Percentiles rank a stretch among this genome's conserved stretches.
Evolutionary conservation across 768 basidiomycete species (phyloP).

Genomic region (Termitomyces sp.): DNA sequence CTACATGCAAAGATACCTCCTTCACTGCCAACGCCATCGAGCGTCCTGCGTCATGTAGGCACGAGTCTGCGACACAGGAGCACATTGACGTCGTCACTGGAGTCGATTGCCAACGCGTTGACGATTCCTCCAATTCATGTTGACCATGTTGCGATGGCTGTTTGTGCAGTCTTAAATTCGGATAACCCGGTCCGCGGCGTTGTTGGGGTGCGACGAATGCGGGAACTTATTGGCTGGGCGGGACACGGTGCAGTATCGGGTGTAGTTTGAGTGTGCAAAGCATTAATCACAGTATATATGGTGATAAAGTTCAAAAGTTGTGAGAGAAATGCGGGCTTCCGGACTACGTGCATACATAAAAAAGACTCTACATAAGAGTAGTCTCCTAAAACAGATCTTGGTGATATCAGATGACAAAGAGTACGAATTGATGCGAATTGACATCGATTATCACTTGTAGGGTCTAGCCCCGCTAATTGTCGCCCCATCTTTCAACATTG

Average conservation of each 20-base stretch:
- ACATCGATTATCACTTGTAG: too few relatives aligned
- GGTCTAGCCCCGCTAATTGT: too few relatives aligned
- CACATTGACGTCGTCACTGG: slow-evolving; percentile 38
- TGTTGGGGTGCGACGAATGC: slow-evolving; percentile 70
- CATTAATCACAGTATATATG: background rate
- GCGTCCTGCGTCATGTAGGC: slow-evolving; percentile 52
- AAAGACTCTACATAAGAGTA: too few relatives aligned
- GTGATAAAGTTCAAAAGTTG: background rate
- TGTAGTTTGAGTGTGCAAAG: background rate
- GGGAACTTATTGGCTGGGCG: slow-evolving; percentile 69
- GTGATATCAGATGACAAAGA: too few relatives aligned
- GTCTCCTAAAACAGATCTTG: too few relatives aligned
- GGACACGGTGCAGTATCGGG: slow-evolving; percentile 3
- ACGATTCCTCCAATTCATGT: slow-evolving; percentile 92
- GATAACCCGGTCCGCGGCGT: slow-evolving; percentile 54
- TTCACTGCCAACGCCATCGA: slow-evolving; percentile 61
- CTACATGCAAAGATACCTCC: slow-evolving; percentile 60
- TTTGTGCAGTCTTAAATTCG: slow-evolving; percentile 59
- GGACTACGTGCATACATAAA: background rate
- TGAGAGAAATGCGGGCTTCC: background rate
- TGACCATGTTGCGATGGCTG: slow-evolving; percentile 88
- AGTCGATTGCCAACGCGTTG: slow-evolving; percentile 74
- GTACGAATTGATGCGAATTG: too few relatives aligned
- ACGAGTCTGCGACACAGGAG: slow-evolving; percentile 28
- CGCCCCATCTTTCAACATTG: too few relatives aligned